Evolutionary conservation across 495 filamentous ascomycete genomes (phyloP).

Genomic region (Lophiostoma macrostomum): DNA sequence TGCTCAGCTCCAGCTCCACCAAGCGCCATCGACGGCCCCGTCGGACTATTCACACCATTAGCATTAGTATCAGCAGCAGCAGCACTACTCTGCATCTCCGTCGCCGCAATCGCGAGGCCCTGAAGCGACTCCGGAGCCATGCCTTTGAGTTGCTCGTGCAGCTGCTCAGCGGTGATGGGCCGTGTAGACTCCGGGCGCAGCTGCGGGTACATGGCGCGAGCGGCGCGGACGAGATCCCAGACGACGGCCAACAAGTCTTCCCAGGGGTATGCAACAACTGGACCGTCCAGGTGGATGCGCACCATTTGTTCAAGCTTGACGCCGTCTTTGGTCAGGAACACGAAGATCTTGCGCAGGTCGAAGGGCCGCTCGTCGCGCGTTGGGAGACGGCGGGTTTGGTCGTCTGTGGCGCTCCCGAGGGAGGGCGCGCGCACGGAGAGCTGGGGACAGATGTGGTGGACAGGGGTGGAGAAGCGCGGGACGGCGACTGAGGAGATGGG

Average conservation of each 20-base stretch:
- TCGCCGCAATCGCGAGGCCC: conserved; percentile 26
- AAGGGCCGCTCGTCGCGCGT: not conserved
- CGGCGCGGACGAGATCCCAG: not conserved
- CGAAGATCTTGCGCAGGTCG: no score
- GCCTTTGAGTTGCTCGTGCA: not conserved
- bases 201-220: not conserved
- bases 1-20: not conserved
- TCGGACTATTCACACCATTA: no score
- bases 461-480: not conserved
- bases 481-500: not conserved
- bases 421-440: not conserved
- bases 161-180: not conserved
- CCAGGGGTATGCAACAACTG: not conserved
- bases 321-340: not conserved
- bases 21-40: no score
- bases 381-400: not conserved
- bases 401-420: not conserved
- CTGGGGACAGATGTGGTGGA: not conserved
- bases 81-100: conserved; percentile 1
- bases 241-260: not conserved
- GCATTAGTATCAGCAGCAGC: not conserved
- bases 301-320: not conserved
- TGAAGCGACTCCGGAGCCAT: conserved; percentile 21
- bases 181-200: not conserved
- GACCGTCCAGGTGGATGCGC: not conserved